These are phyloP conservation scores for Thalassiosira mediterranea DNA, from an alignment of 352 stramenopile genomes.

Conservation along the genomic window DNA sequence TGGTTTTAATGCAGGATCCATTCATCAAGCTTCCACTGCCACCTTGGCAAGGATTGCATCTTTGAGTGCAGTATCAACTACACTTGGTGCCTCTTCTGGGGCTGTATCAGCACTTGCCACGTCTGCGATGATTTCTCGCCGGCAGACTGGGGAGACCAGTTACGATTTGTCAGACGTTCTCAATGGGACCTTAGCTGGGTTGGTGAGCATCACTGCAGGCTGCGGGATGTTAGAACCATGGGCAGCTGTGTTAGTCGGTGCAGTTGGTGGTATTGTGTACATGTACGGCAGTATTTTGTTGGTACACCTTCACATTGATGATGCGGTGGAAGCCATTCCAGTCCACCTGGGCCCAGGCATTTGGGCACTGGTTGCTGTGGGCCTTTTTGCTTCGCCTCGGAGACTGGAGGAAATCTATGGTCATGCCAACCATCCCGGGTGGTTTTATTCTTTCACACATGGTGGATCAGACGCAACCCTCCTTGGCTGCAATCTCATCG, in stretches of 20 bases:
- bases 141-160: conserved; percentile 56
- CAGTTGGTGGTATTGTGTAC: conserved; percentile 67
- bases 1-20: conserved; percentile 87
- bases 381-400: conserved; percentile 72
- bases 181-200: conserved; percentile 81
- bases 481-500: conserved; percentile 49
- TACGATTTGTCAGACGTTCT: conserved; percentile 74
- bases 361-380: conserved; percentile 80
- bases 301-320: conserved; percentile 68
- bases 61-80: conserved; percentile 84
- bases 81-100: conserved; percentile 67
- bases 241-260: conserved; percentile 78
- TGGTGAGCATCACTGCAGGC: conserved; percentile 80
- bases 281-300: conserved; percentile 57
- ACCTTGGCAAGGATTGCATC: conserved; percentile 60
- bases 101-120: conserved; percentile 65
- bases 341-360: conserved; percentile 82
- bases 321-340: conserved; percentile 83
- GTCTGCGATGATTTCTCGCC: conserved; percentile 38
- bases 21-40: conserved; percentile 35
- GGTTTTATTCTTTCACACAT: conserved; percentile 33
- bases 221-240: conserved; percentile 77
- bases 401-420: conserved; percentile 25
- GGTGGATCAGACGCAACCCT: conserved; percentile 48
- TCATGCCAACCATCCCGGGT: conserved; percentile 14